phyloP scores from a whole-genome alignment of 140 eudicot genomes.

The Flaveria floridana region DNA sequence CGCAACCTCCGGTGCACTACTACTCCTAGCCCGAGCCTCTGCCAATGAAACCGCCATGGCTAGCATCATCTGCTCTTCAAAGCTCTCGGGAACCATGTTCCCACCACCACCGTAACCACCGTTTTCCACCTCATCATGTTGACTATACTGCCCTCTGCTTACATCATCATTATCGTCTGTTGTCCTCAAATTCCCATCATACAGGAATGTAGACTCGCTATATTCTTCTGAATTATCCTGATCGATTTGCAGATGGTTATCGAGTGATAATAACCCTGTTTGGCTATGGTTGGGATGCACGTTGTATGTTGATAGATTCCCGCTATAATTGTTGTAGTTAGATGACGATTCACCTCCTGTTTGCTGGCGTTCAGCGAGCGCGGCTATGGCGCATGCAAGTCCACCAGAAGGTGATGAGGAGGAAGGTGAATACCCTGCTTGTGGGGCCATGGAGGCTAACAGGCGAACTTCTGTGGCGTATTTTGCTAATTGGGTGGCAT shows the following conservation, averaged over 20 bases:
- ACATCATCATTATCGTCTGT: slow-evolving; percentile 25
- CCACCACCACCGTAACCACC: slow-evolving; percentile 37
- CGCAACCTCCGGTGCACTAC: slow-evolving; percentile 60
- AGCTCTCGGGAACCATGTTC: slow-evolving; percentile 70
- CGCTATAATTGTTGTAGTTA: slow-evolving; percentile 43
- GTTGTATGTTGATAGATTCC: slow-evolving; percentile 43
- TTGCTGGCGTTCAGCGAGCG: slow-evolving; percentile 86
- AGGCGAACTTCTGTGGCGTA: slow-evolving; percentile 44
- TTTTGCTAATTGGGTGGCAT: slow-evolving; percentile 54
- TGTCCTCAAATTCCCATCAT: slow-evolving; percentile 36
- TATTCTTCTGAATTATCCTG: slow-evolving; percentile 35
- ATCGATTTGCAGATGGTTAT: slow-evolving; percentile 37
- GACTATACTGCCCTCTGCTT: slow-evolving; percentile 18
- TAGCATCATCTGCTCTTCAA: slow-evolving; percentile 94
- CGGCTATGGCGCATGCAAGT: slow-evolving; percentile 88
- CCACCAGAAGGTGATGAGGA: slow-evolving; percentile 86
- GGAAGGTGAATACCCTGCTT: slow-evolving; percentile 44
- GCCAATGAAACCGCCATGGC: slow-evolving; percentile 98
- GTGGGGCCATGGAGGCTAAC: slow-evolving; percentile 49
- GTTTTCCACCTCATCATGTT: slow-evolving; percentile 40
- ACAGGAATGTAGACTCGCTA: slow-evolving; percentile 47
- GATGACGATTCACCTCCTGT: slow-evolving; percentile 52
- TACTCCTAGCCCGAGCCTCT: slow-evolving; percentile 74
- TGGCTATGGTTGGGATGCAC: slow-evolving; percentile 40
- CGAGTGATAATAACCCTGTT: slow-evolving; percentile 42